Conservation (phyloP, 169 alveolate species). For the Cyclospora cayetanensis region DNA sequence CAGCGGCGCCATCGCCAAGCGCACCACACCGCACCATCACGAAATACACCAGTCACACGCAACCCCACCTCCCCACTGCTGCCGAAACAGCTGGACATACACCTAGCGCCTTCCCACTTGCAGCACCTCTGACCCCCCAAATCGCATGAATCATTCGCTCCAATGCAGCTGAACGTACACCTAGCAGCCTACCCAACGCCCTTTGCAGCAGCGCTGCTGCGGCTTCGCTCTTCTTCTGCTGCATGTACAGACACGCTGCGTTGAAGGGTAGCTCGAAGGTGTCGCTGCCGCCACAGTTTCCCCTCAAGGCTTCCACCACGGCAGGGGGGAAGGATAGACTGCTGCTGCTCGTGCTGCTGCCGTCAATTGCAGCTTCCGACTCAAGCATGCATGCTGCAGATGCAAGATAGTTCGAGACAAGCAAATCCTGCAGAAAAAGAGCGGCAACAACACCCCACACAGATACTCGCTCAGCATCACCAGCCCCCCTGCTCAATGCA, state of each 20-base stretch:
- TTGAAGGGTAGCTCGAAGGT: slow-evolving; percentile 47
- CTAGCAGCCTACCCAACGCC: neutral
- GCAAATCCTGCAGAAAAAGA: slow-evolving; percentile 5
- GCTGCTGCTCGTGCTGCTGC: neutral
- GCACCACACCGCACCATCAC: no score
- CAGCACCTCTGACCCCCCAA: no score
- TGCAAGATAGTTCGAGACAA: slow-evolving; percentile 9
- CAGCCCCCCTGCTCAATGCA: neutral
- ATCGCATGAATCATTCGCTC: no score
- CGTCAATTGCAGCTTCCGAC: neutral
- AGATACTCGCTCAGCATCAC: neutral
- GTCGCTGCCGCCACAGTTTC: neutral
- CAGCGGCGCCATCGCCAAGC: no score
- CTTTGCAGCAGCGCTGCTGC: neutral
- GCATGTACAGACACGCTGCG: slow-evolving; percentile 46
- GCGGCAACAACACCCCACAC: neutral
- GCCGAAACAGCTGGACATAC: no score
- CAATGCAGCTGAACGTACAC: no score
- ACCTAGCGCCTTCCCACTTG: no score
- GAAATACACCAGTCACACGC: no score
- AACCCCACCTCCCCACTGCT: no score
- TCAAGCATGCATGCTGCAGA: neutral
- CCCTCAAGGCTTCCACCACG: neutral
- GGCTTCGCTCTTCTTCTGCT: neutral
- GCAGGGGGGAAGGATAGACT: neutral